Percentiles rank a stretch among this genome's conserved stretches.
phyloP scores from a whole-genome alignment of 352 stramenopile species.

The Phytophthora quininea region DNA sequence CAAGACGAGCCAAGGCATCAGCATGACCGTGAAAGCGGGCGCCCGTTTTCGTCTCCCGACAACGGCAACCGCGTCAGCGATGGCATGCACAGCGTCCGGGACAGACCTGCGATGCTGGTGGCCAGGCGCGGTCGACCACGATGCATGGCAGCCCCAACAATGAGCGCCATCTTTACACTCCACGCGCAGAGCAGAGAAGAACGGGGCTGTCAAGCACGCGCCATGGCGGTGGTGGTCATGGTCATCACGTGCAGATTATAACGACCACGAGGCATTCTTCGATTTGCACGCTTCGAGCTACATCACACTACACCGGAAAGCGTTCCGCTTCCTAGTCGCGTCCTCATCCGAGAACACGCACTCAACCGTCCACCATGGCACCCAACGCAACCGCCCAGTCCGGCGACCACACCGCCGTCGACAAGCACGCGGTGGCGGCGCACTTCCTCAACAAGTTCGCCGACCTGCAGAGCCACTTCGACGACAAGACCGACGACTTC shows the following conservation, averaged over 20 bases:
- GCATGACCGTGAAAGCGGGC: neutral
- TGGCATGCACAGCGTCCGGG: neutral
- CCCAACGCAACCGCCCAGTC: neutral
- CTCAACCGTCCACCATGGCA: neutral
- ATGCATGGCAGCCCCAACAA: neutral
- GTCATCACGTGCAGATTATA: neutral
- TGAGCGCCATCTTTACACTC: constrained; percentile 1
- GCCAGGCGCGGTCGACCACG: neutral
- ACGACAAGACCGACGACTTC: constrained; percentile 15
- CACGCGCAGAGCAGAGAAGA: neutral
- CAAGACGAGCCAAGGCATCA: too few species aligned
- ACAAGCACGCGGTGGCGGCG: neutral
- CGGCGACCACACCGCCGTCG: neutral
- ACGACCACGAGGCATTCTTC: neutral
- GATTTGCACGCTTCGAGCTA: neutral
- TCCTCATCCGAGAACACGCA: neutral
- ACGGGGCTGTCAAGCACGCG: neutral
- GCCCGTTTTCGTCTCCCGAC: neutral
- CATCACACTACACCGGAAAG: neutral
- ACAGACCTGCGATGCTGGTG: neutral
- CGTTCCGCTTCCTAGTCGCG: neutral
- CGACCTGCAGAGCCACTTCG: constrained; percentile 20
- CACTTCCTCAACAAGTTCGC: constrained; percentile 27
- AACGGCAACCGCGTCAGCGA: neutral
- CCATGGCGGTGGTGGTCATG: neutral